Evolutionary conservation across 2,329 filamentous ascomycete species (phyloP), one percentile per base, ranked within the genome.

Genomic region (Sphaerulina musiva): DNA sequence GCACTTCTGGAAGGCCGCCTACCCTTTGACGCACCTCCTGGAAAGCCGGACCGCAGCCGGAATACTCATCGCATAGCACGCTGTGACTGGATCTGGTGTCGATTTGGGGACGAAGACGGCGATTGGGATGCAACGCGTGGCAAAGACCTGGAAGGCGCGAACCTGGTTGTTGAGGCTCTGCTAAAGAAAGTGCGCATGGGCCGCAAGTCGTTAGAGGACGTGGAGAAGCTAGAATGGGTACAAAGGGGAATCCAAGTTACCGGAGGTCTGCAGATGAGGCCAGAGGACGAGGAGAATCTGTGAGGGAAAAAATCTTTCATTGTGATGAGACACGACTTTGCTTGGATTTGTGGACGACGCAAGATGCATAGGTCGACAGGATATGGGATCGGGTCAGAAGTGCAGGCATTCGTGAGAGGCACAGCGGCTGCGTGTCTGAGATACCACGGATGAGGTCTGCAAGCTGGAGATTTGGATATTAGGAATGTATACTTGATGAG

Each of bases 41-140:
- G 86, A 12, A 86, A 88, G 63, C 86, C 83, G 46, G 89, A 80
- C 78, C 64, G 91, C 12, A 74, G 87, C 62, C 63, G 91, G 10
- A 74, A 87, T 61, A 92, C 87, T 49, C 93, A 98, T 69, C 85
- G 91, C n/a, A 97, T 98, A 57, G 93, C 93, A 1, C 80, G 93
- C 36, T 88, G 91, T 48, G 93, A 98, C 68, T 98, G 93, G 93
- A 83, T 86, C 46, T 98, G 93, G 93, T 84, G 89, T 57, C 83
- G 87, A 56, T 95, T 86, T 67, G 89, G 84, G 1, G 85, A 90
- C 54, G 83, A 86, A 9, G 87, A 95, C 52, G 90, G 89, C 36
- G 89, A 95, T 51, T 93, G 95, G 78, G 89, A 95, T 46, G 78
- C 78, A 2, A 77, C 81, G 62, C 83, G 80, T 58, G 84, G 85